Conservation (phyloP, 345 rosid species). For the Pugionium cornutum region DNA sequence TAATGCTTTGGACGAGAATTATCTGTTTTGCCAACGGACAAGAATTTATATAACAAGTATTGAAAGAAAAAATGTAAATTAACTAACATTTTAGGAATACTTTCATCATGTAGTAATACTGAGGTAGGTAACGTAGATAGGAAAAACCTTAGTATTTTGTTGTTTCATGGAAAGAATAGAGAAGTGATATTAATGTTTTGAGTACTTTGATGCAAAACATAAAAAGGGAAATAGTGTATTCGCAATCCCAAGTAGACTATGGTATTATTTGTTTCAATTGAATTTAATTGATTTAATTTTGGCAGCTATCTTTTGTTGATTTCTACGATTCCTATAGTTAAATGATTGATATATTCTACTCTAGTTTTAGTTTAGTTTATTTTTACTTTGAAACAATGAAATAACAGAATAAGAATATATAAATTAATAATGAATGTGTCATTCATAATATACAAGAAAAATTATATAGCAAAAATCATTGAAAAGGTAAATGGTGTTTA, state of each 20-base stretch:
- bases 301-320: not conserved
- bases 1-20: no score
- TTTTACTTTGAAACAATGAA: no score
- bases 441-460: no score
- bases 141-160: slow-evolving; percentile 4
- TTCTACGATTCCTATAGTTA: no score
- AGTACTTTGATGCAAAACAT: slow-evolving; percentile 15
- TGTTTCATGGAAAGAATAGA: slow-evolving; percentile 11
- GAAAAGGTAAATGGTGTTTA: no score
- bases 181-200: slow-evolving; percentile 19
- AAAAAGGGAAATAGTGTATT: not conserved
- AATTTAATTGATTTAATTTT: not conserved
- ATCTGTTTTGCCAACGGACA: no score
- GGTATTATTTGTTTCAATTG: not conserved
- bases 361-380: no score
- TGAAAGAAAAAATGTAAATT: not conserved
- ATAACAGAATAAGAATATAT: no score
- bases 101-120: not conserved
- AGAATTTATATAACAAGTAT: no score
- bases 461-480: no score
- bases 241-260: not conserved
- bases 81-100: not conserved
- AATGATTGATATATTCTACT: no score
- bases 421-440: no score
- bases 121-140: not conserved